Conservation (phyloP, 2,329 filamentous ascomycete species). For the Ceratocystis harringtonii region DNA sequence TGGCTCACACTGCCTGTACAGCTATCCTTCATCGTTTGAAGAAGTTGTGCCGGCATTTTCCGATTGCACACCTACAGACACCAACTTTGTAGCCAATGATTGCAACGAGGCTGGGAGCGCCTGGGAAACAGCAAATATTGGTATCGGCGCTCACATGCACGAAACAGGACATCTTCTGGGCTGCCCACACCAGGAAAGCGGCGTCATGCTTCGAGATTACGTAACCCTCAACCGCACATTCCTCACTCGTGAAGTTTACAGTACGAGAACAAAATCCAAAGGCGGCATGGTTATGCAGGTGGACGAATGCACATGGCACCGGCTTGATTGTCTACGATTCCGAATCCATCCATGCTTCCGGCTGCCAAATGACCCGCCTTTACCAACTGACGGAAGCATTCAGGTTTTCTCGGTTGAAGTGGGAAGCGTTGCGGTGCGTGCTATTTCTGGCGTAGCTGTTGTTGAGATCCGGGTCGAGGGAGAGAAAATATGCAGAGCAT, state of each 20-base stretch:
- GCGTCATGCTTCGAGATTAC: constrained; percentile 88
- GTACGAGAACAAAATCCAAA: constrained; percentile 70
- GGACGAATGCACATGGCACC: constrained; percentile 85
- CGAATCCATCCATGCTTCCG: constrained; percentile 81
- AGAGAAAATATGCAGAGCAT: constrained; percentile 65
- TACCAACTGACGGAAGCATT: constrained; percentile 56
- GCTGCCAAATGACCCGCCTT: constrained; percentile 56
- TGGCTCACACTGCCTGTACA: constrained; percentile 81
- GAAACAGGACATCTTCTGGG: constrained; percentile 84
- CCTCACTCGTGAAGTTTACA: constrained; percentile 65
- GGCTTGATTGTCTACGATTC: constrained; percentile 77
- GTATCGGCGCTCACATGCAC: constrained; percentile 83
- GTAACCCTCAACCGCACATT: constrained; percentile 73
- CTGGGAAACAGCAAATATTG: constrained; percentile 91
- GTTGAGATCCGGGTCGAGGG: constrained; percentile 68
- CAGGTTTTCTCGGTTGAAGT: constrained; percentile 77
- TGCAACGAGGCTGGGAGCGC: constrained; percentile 75
- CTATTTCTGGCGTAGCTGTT: constrained; percentile 68
- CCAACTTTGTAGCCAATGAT: constrained; percentile 65
- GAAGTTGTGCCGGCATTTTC: constrained; percentile 80
- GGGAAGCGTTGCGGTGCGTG: constrained; percentile 59
- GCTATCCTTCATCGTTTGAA: constrained; percentile 77
- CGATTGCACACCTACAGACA: constrained; percentile 82
- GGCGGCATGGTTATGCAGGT: constrained; percentile 58
- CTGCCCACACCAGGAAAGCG: constrained; percentile 74